Evolutionary conservation across 805 yeast genomes (phyloP).

Genomic region (Yamadazyma laniorum): DNA sequence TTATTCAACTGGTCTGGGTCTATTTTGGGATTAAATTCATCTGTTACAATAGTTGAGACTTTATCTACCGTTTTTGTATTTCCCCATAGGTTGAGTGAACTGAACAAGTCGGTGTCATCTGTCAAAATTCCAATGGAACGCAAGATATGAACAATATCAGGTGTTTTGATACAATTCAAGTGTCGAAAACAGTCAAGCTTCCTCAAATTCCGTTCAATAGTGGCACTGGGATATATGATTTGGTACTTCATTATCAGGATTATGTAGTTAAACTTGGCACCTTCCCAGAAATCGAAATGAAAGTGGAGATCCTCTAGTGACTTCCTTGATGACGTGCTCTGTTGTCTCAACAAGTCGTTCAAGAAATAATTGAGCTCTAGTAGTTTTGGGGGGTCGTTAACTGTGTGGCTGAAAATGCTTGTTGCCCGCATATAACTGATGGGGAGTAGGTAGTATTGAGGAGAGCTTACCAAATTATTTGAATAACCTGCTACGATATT

Average conservation of each 20-base stretch:
- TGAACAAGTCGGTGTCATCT: constrained; percentile 9
- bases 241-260: constrained; percentile 30
- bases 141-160: constrained; percentile 1
- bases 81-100: constrained; percentile 10
- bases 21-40: constrained; percentile 16
- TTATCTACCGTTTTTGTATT: constrained; percentile 3
- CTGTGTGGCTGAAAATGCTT: not conserved
- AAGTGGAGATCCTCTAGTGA: constrained; percentile 26
- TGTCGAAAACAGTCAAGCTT: constrained; percentile 5
- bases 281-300: constrained; percentile 33
- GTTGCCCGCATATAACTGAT: not conserved
- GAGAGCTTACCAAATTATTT: constrained; percentile 20
- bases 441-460: constrained; percentile 1
- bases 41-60: constrained; percentile 12
- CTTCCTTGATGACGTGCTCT: constrained; percentile 12
- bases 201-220: not conserved
- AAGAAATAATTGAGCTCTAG: constrained; percentile 21
- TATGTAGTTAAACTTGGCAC: constrained; percentile 20
- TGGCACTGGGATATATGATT: constrained; percentile 33
- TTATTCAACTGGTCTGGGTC: not conserved
- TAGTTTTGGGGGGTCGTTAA: constrained; percentile 9
- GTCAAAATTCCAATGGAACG: constrained; percentile 7
- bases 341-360: constrained; percentile 17
- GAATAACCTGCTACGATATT: constrained; percentile 25
- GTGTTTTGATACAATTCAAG: not conserved